These are phyloP conservation scores for Austroboletus rostrupii DNA, from an alignment of 1,284 basidiomycete species.

Conservation along the genomic window DNA sequence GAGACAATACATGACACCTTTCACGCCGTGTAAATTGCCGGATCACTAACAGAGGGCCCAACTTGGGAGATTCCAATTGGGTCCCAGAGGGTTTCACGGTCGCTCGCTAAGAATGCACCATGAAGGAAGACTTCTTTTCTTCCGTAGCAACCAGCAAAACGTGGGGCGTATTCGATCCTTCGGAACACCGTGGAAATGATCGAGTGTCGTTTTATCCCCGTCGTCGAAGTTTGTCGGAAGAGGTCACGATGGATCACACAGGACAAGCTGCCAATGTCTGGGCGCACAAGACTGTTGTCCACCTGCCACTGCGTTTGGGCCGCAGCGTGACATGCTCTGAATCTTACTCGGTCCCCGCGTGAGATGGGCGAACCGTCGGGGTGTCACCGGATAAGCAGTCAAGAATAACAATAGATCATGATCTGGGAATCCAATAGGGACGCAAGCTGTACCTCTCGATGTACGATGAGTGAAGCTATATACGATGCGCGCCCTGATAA, in stretches of 20 bases:
- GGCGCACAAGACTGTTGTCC: background rate
- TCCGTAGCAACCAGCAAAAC: conserved; percentile 32
- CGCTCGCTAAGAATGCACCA: conserved; percentile 21
- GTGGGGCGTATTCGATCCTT: conserved; percentile 21
- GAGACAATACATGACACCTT: conserved; percentile 10
- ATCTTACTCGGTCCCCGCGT: conserved; percentile 20
- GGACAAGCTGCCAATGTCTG: background rate
- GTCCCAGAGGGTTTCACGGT: conserved; percentile 11
- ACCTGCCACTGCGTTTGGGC: background rate
- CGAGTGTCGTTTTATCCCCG: conserved; percentile 20
- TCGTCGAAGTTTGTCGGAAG: conserved; percentile 3
- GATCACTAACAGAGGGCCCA: conserved; percentile 5
- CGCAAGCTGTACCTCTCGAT: conserved; percentile 24
- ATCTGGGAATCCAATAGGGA: conserved; percentile 32
- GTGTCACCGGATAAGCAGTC: conserved; percentile 22
- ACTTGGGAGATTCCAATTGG: conserved; percentile 13
- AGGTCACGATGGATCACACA: conserved; percentile 1
- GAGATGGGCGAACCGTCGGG: conserved; percentile 15
- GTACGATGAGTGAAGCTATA: conserved; percentile 35
- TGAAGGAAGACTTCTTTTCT: conserved; percentile 33
- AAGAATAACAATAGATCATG: conserved; percentile 20
- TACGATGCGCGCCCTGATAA: conserved; percentile 37
- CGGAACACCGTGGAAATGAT: conserved; percentile 27
- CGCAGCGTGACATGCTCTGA: conserved; percentile 1
- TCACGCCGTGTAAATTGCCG: conserved; percentile 13